These are phyloP conservation scores for Boletus smithii DNA, from an alignment of 1,284 basidiomycete genomes.

Conservation along the genomic window DNA sequence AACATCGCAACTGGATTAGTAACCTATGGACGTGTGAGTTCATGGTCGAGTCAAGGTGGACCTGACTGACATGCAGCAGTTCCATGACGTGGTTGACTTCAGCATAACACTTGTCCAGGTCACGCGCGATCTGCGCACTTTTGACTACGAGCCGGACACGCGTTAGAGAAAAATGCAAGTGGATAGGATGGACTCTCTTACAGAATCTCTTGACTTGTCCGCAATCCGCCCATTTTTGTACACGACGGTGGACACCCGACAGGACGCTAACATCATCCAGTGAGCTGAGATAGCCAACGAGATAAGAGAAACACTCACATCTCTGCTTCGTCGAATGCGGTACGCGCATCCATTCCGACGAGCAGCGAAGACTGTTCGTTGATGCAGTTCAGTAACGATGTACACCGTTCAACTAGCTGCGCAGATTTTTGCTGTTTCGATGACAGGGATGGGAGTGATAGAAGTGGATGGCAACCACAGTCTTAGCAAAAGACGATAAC, in stretches of 20 bases:
- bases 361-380: constrained; percentile 38
- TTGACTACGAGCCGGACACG: constrained; percentile 37
- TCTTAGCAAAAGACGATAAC: constrained; percentile 5
- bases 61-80: constrained; percentile 39
- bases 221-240: constrained; percentile 38
- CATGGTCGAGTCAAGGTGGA: background rate
- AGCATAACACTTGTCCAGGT: constrained; percentile 39
- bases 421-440: constrained; percentile 39
- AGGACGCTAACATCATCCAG: constrained; percentile 35
- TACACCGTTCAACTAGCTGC: constrained; percentile 42
- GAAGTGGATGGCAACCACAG: background rate
- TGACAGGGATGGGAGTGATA: background rate
- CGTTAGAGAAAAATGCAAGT: constrained; percentile 5
- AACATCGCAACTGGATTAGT: constrained; percentile 31
- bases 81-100: constrained; percentile 43
- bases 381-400: constrained; percentile 37
- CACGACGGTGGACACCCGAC: constrained; percentile 35
- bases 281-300: background rate
- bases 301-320: constrained; percentile 33
- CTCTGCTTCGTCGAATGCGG: constrained; percentile 42
- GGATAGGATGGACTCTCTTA: constrained; percentile 24
- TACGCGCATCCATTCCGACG: constrained; percentile 39
- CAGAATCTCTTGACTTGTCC: constrained; percentile 37
- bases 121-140: constrained; percentile 42
- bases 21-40: constrained; percentile 33